These are phyloP conservation scores for Neurospora pannonica DNA, from an alignment of 495 filamentous ascomycete genomes.

Conservation along the genomic window DNA sequence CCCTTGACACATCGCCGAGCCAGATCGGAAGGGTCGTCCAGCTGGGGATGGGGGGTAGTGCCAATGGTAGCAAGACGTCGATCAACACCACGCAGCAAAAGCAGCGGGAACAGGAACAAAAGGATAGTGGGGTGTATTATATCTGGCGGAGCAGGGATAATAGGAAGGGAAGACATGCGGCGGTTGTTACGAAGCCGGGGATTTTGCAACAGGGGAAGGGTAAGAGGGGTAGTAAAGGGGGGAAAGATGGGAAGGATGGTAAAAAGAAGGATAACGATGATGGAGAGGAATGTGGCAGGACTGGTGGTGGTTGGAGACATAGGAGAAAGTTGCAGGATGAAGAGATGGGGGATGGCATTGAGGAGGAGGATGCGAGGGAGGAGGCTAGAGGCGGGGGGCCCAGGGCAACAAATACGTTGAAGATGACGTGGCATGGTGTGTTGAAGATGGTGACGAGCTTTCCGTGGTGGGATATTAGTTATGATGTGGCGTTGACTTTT, in stretches of 20 bases:
- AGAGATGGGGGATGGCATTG: neutral
- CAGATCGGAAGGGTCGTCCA: neutral
- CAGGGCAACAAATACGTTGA: slow-evolving; percentile 31
- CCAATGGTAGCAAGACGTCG: neutral
- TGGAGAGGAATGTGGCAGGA: neutral
- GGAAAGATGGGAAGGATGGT: neutral
- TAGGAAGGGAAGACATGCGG: slow-evolving; percentile 55
- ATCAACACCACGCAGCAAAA: neutral
- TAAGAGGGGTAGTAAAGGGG: neutral
- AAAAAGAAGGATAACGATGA: neutral
- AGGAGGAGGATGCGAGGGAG: slow-evolving; percentile 3
- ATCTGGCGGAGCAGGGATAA: slow-evolving; percentile 55
- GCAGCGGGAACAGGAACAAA: neutral
- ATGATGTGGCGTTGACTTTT: slow-evolving; percentile 55
- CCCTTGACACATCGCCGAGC: neutral
- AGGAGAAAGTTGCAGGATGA: neutral
- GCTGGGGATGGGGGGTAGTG: neutral
- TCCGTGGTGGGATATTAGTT: slow-evolving; percentile 63
- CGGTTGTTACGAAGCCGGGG: slow-evolving; percentile 32
- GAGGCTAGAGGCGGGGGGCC: slow-evolving; percentile 29
- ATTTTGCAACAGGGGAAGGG: neutral
- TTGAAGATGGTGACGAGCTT: slow-evolving; percentile 46
- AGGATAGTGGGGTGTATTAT: slow-evolving; percentile 9
- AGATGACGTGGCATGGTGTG: slow-evolving; percentile 34
- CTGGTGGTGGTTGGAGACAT: neutral